phyloP scores from a whole-genome alignment of 2,329 filamentous ascomycete genomes.

The Xylogone sp. region DNA sequence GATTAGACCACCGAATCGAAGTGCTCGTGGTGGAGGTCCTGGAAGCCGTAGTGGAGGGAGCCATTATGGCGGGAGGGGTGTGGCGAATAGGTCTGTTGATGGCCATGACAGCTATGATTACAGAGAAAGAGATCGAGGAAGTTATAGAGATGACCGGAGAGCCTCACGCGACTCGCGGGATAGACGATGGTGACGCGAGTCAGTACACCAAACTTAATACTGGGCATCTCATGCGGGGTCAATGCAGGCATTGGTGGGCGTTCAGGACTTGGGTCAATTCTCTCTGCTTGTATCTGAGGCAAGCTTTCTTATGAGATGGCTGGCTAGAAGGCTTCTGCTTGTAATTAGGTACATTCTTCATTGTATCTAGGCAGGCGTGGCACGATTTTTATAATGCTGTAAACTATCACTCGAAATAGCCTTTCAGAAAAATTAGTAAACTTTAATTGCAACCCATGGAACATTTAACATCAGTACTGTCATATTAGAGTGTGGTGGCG shows the following conservation, averaged over 20 bases:
- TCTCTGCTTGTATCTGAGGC: too few relatives aligned
- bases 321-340: too few relatives aligned
- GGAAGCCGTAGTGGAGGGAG: neutral
- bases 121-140: neutral
- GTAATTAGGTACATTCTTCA: too few relatives aligned
- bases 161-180: neutral
- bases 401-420: too few relatives aligned
- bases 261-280: neutral
- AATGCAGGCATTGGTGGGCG: neutral
- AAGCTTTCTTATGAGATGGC: too few relatives aligned
- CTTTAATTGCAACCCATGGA: too few relatives aligned
- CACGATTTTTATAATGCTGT: too few relatives aligned
- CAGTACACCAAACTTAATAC: neutral
- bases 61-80: neutral
- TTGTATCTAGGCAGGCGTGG: too few relatives aligned
- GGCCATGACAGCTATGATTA: neutral
- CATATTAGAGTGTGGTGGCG: too few relatives aligned
- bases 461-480: too few relatives aligned
- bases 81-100: neutral
- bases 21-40: neutral
- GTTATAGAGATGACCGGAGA: neutral
- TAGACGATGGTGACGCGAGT: neutral
- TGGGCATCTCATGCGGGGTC: neutral
- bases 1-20: constrained; percentile 48
- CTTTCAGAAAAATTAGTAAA: too few relatives aligned